Evolutionary conservation across 2,329 filamentous ascomycete species (phyloP), one percentile per base, ranked within the genome.

Genomic region (Fusarium torulosum): DNA sequence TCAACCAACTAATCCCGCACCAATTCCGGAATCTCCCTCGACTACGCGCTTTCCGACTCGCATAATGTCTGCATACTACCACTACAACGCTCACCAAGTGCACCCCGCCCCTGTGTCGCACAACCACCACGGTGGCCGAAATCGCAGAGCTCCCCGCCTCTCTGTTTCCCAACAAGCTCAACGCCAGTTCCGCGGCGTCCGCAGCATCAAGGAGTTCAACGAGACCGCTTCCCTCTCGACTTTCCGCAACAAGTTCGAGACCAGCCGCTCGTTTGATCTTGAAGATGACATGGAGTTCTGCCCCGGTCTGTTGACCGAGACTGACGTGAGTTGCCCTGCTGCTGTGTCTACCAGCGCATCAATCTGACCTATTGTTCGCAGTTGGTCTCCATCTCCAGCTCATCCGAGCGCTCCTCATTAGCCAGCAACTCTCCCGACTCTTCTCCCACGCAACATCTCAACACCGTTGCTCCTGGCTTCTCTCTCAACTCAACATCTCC

Each of bases 231-330:
- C 90, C 50, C 84, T 96, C 62, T 86, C 87, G 63, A 88, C 90
- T 66, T 97, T 97, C 83, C 91, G 95, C 72, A 88, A 88, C 71
- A 90, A 94, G 76, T 97, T 97, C 73, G 94, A 98, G 82, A 92
- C 93, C 68, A 93, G 92, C 61, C 89, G 94, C 61, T 97, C 94
- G 11, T 98, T 98, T 76, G 95, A 98, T 73, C 86, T 98, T 66
- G 95, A 97, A 76, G 95, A 98, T 78, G 95, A 98, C 78, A 86
- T 97, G 82, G 91, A 97, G 80, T 98, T 98, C 80, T 97, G 94
- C 81, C 95, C 95, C 67, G 90, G 91, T 78, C 87, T 98, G 72
- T 84, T 98, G 83, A 97, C 94, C 35, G 94, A 97, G 82, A 94
- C 88, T 80, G 94, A 97, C 88, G 94, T 97, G 89, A 86, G 86